Base-by-base conservation (phyloP, 176 grass and related monocot species). In the Oryza nivara region DNA sequence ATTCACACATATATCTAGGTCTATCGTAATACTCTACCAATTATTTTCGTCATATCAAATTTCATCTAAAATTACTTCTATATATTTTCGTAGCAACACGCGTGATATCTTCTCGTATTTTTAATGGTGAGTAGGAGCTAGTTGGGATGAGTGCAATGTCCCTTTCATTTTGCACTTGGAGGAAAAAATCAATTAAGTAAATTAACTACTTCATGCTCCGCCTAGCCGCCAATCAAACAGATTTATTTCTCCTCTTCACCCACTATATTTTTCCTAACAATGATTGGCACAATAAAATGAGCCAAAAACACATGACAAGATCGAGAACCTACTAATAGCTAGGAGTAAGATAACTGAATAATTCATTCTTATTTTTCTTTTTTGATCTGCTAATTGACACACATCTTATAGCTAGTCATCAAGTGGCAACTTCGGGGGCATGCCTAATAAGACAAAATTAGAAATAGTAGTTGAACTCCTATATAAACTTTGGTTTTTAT, bases 191-290 rank as follows among this genome's bases (percentile, higher is more conserved):
- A 52, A 5, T 52, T 52, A 80, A 85, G 25, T 38, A 75, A 51
- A 52, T 75, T 68, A 16, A 68, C 20, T 65, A 74, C 44, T 71
- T 19, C 85, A 85, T 89, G 77, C 0, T 70, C 64, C 70, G 67
- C n/a, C 70, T 89, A 80, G n/a, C 71, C 52, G 51, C 51, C 51
- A 54, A 14, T 54, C 51, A 54, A 17, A 54, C 16, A 54, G 13
- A 54, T 83, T 74, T 75, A 64, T 80, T 58, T 60, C 26, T 76
- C 41, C 40, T 67, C 56, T 16, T 51, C 82, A 71, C 65, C 87
- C 28, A 85, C 82, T 69, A 80, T 41, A 41, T 41, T 75, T 89
- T 65, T 86, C 65, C 16, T 49, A 71, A 51, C 88, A 86, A 85
- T 82, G 65, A 86, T 86, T 65, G 88, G 82, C 70, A 46, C 32